These are phyloP conservation scores for Plantago elongata DNA, from an alignment of 257 asterid species.

Conservation along the genomic window DNA sequence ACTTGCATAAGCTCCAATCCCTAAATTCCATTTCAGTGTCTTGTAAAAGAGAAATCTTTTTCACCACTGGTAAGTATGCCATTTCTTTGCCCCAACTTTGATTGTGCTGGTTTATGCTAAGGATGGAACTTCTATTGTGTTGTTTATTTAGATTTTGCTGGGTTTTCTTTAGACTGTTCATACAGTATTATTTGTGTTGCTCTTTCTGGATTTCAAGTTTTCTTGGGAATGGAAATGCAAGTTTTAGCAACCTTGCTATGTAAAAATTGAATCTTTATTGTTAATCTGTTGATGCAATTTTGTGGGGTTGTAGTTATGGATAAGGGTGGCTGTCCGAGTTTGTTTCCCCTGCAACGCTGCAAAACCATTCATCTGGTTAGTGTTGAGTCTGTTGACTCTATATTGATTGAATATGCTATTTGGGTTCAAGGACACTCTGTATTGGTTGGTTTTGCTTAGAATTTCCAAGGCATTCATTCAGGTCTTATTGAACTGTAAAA, in stretches of 20 bases:
- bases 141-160: not conserved
- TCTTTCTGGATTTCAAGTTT: not conserved
- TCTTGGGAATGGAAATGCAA: not conserved
- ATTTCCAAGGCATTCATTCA: constrained; percentile 29
- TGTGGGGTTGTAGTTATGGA: constrained; percentile 44
- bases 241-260: not conserved
- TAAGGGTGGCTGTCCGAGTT: constrained; percentile 45
- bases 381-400: constrained; percentile 19
- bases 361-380: constrained; percentile 92
- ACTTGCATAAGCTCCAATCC: not conserved
- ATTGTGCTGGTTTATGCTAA: not conserved
- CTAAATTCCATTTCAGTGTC: not conserved
- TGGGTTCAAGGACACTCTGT: no score
- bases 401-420: constrained; percentile 14
- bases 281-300: constrained; percentile 13
- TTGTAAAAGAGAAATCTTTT: not conserved
- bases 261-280: not conserved
- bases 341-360: constrained; percentile 80
- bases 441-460: constrained; percentile 30
- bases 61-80: not conserved
- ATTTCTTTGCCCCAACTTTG: no score
- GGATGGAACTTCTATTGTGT: not conserved
- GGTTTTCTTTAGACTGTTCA: not conserved
- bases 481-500: constrained; percentile 39
- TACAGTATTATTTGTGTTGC: not conserved